A percentile compares a stretch with the other conserved stretches of the same genome.
These are phyloP conservation scores for Gliomastix tumulicola DNA, from an alignment of 2,329 filamentous ascomycete genomes.

Conservation along the genomic window DNA sequence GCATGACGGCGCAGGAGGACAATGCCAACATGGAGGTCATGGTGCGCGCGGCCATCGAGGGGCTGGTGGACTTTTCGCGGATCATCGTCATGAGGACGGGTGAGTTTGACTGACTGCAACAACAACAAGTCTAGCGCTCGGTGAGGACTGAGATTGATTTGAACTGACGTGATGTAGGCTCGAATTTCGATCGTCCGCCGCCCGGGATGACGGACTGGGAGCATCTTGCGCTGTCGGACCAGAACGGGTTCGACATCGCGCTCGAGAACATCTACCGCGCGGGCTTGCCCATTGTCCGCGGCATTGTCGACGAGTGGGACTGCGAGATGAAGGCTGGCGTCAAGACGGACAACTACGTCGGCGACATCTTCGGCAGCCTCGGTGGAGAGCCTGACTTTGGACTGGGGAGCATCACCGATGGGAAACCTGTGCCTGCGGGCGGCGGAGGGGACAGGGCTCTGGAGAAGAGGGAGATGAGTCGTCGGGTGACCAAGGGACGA, in stretches of 20 bases:
- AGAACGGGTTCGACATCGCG: slow-evolving; percentile 58
- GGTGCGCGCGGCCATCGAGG: slow-evolving; percentile 48
- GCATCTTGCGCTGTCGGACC: slow-evolving; percentile 52
- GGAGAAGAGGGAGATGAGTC: no score
- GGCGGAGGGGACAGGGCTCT: background rate
- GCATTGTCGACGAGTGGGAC: slow-evolving; percentile 57
- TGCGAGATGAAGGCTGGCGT: slow-evolving; percentile 50
- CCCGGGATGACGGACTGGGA: slow-evolving; percentile 46
- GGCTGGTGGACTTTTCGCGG: slow-evolving; percentile 57
- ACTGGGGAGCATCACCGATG: slow-evolving; percentile 36
- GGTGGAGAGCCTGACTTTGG: slow-evolving; percentile 62
- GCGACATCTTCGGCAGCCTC: slow-evolving; percentile 64
- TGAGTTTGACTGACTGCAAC: slow-evolving; percentile 13
- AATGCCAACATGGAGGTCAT: slow-evolving; percentile 62
- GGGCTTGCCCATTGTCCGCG: slow-evolving; percentile 57
- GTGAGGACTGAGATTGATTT: no score
- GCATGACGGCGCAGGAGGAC: slow-evolving; percentile 67
- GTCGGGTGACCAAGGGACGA: no score
- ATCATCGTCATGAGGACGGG: slow-evolving; percentile 62
- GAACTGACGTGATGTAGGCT: no score
- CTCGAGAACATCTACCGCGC: slow-evolving; percentile 60
- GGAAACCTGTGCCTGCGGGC: slow-evolving; percentile 17
- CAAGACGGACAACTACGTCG: slow-evolving; percentile 56
- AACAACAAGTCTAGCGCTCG: no score
- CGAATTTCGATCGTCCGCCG: slow-evolving; percentile 66